phyloP scores from a whole-genome alignment of 2,329 filamentous ascomycete genomes.

The Epicoccum sorghinum region DNA sequence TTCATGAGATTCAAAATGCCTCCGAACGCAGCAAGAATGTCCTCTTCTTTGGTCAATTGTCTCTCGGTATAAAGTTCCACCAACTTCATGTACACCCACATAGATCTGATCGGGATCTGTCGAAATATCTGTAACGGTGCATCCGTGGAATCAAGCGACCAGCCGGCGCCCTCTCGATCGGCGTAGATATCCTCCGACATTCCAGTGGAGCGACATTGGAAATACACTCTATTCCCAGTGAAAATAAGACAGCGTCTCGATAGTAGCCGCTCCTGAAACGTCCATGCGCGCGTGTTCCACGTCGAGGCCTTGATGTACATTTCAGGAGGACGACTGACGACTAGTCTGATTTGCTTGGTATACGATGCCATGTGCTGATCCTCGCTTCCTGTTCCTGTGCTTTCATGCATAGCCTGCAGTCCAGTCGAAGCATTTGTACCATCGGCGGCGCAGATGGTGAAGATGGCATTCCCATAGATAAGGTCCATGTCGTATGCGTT shows the following conservation, averaged over 20 bases:
- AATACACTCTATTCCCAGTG: conserved; percentile 7
- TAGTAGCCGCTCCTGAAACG: conserved; percentile 20
- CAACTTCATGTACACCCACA: background rate
- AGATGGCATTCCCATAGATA: background rate
- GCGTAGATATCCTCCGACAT: conserved; percentile 13
- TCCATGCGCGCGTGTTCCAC: conserved; percentile 23
- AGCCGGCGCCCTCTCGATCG: conserved; percentile 3
- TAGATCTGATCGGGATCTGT: background rate
- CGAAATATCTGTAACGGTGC: conserved; percentile 2
- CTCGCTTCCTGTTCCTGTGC: background rate
- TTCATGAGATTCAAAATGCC: background rate
- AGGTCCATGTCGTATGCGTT: background rate
- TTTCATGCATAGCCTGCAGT: background rate
- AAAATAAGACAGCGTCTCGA: conserved; percentile 17
- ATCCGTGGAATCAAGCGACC: conserved; percentile 5
- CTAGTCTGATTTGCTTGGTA: background rate
- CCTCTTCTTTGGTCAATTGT: background rate
- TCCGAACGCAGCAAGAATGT: background rate
- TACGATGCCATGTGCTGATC: background rate
- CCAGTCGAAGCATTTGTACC: background rate
- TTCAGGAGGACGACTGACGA: background rate
- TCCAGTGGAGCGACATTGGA: conserved; percentile 15
- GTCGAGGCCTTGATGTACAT: background rate
- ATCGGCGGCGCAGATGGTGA: background rate
- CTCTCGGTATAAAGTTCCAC: background rate